A percentile compares a stretch with the other conserved stretches of the same genome.
phyloP scores from a whole-genome alignment of 2,329 filamentous ascomycete species.

The Bipolaris cookei region DNA sequence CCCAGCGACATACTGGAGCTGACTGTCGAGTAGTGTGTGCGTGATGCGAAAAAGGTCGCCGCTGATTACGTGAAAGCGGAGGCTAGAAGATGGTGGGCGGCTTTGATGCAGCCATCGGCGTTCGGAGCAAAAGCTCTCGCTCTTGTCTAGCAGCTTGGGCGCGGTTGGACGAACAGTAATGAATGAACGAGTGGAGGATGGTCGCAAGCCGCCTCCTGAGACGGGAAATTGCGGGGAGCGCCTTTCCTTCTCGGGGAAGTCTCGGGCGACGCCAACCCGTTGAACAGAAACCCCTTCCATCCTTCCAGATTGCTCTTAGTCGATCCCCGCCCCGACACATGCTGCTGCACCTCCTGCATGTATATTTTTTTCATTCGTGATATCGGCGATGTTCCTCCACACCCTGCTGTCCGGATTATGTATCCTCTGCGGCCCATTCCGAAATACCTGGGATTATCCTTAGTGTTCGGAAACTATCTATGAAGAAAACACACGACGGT shows the following conservation, averaged over 20 bases:
- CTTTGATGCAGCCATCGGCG: conserved; percentile 15
- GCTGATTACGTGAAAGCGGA: conserved; percentile 3
- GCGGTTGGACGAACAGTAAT: background rate
- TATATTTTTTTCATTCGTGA: background rate
- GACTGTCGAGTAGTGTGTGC: background rate
- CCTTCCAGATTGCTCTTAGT: conserved; percentile 18
- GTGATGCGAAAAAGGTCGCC: background rate
- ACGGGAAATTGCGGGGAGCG: conserved; percentile 21
- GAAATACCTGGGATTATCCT: too few relatives aligned
- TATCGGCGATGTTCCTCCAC: conserved; percentile 8
- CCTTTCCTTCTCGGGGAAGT: conserved; percentile 28
- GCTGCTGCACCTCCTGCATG: conserved; percentile 12
- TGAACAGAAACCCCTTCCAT: conserved; percentile 11
- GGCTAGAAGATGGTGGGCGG: background rate
- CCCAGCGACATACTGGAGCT: conserved; percentile 3
- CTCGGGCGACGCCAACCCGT: conserved; percentile 21
- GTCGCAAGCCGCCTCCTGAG: conserved; percentile 2
- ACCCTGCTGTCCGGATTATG: background rate
- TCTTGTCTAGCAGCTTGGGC: conserved; percentile 4
- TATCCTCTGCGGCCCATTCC: too few relatives aligned
- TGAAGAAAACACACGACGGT: background rate
- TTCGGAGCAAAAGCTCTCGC: conserved; percentile 21
- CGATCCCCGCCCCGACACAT: background rate
- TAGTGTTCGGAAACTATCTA: too few relatives aligned
- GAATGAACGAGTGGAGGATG: conserved; percentile 17